A percentile compares a stretch with the other conserved stretches of the same genome.
These are phyloP conservation scores for Yamadazyma taylorii DNA, from an alignment of 1,139 yeast species.

Conservation along the genomic window DNA sequence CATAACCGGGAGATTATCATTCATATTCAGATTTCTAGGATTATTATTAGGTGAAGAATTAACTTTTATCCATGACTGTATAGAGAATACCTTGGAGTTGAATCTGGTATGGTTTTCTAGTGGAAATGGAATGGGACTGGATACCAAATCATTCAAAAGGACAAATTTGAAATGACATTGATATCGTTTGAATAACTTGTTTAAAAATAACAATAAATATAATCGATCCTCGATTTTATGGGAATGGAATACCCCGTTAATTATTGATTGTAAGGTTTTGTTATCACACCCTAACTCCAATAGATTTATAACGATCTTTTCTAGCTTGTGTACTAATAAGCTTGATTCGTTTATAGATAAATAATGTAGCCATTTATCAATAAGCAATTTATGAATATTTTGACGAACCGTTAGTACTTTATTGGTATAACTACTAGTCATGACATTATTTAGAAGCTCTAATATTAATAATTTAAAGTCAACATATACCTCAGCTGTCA, in stretches of 20 bases:
- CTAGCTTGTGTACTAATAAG: constrained; percentile 20
- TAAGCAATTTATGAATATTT: constrained; percentile 22
- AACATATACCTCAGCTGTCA: constrained; percentile 26
- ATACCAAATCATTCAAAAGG: constrained; percentile 23
- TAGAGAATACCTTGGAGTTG: constrained; percentile 22
- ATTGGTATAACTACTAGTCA: constrained; percentile 26
- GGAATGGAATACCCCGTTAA: constrained; percentile 19
- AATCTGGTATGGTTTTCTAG: constrained; percentile 20
- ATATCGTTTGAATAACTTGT: constrained; percentile 22
- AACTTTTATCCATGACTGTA: constrained; percentile 41
- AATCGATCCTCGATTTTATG: constrained; percentile 15
- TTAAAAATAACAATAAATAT: constrained; percentile 26
- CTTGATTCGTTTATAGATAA: constrained; percentile 7
- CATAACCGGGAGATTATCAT: constrained; percentile 18
- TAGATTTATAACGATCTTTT: constrained; percentile 26
- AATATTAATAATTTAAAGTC: constrained; percentile 34
- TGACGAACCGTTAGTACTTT: constrained; percentile 24
- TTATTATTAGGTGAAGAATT: constrained; percentile 11
- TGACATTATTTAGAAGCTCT: constrained; percentile 27
- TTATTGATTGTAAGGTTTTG: constrained; percentile 20
- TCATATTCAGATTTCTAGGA: too few relatives aligned
- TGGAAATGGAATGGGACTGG: constrained; percentile 25
- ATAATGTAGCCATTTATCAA: constrained; percentile 19
- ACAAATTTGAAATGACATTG: constrained; percentile 32
- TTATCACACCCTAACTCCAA: constrained; percentile 40